Base-by-base conservation (phyloP, 1,139 yeast genomes). In the Taiozyma sp. region DNA sequence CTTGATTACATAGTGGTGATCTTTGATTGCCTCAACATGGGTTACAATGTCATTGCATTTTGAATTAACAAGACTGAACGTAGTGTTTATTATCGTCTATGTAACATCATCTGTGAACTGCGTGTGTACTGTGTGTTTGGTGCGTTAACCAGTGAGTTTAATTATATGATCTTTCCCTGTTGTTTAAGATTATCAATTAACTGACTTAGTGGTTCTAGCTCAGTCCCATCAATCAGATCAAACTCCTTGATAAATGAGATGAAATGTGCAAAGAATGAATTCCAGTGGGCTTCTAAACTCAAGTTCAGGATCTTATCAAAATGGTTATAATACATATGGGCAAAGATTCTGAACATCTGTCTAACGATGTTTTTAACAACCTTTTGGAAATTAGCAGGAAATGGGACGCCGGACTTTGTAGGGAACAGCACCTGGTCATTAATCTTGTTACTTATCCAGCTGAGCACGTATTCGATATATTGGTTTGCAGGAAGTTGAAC, bases 231-330 rank as follows among this genome's bases (percentile, higher is more conserved):
- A 46, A 93, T 75, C 57, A 93, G 76, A 50, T 80, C 84, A 68
- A 88, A 93, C 59, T 90, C 96, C 62, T 86, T 85, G 19, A 86
- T 81, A 63, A 93, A 88, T 51, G 96, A 85, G 47, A 91, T 78
- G 64, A 87, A 93, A 67, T 95, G 99, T n/a, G 97, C 95, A 69
- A 93, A 95, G 63, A 91, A 89, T 5, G 98, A 90, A 68, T 95
- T 93, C 96, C 97, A 93, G 67, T 95, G 99, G 2, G 99, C 97
- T 67, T 93, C 99, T 54, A 93, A 69, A 4, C 96, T 85, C 55
- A 95, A 72, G 67, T 93, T 98, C 30, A 93, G 83, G 42, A 93
- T 80, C 63, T 85, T 88, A 59, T 93, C 99, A 68, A 90, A 93
- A 68, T 93, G 99, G 65, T 90, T 89, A 68, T 89, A 88, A 67